Evolutionary conservation across 345 rosid genomes (phyloP).

Genomic region (Camelina hispida): DNA sequence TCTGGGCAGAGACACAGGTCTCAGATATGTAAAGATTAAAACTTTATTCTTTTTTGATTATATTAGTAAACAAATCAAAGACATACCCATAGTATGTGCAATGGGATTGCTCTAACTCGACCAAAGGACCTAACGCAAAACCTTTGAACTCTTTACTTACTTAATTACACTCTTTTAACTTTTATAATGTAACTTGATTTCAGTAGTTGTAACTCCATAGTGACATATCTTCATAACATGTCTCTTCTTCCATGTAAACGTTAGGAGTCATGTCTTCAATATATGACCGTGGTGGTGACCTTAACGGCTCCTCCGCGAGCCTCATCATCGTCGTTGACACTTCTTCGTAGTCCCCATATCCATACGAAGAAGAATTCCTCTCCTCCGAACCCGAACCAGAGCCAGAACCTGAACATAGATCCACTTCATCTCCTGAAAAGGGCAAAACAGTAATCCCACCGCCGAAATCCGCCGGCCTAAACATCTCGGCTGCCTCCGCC

Average conservation of each 20-base stretch:
- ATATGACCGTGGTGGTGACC: constrained; percentile 58
- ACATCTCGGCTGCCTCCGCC: constrained; percentile 58
- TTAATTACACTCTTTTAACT: neutral
- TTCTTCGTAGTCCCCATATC: constrained; percentile 21
- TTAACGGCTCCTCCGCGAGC: constrained; percentile 71
- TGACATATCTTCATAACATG: constrained; percentile 37
- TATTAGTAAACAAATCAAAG: no score
- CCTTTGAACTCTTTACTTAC: neutral
- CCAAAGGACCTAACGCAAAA: neutral
- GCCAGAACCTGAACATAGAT: neutral
- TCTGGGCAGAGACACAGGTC: no score
- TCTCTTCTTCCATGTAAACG: constrained; percentile 40
- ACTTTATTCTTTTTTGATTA: no score
- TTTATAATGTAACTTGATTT: no score
- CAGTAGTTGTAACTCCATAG: constrained; percentile 48
- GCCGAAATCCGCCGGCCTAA: constrained; percentile 45
- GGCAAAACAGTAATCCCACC: constrained; percentile 35
- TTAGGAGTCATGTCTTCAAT: constrained; percentile 23
- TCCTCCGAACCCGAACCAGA: constrained; percentile 32
- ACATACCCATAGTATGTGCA: no score
- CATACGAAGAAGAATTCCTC: neutral
- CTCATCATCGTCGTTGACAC: constrained; percentile 24
- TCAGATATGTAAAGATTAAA: no score
- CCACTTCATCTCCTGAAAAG: constrained; percentile 23
- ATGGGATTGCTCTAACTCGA: neutral